Percentiles rank a stretch among this genome's conserved stretches.
Evolutionary conservation across 768 basidiomycete species (phyloP).

Genomic region (Serpula lacrymans): DNA sequence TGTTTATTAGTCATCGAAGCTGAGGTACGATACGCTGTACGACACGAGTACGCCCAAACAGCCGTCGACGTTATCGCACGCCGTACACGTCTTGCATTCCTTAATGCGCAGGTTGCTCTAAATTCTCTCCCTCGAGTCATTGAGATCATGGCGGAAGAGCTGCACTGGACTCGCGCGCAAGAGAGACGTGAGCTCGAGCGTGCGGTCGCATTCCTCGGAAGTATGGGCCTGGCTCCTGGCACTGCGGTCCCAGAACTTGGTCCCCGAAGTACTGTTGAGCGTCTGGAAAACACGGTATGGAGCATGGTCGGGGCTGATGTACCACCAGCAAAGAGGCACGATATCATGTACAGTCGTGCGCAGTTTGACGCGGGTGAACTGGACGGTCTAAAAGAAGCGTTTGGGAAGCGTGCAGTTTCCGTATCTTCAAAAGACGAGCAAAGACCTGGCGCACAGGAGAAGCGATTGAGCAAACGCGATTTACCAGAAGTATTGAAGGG

Average conservation of each 20-base stretch:
- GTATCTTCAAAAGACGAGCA: not conserved
- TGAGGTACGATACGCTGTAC: slow-evolving; percentile 85
- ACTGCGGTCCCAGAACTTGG: slow-evolving; percentile 22
- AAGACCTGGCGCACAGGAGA: slow-evolving; percentile 10
- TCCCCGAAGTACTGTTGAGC: not conserved
- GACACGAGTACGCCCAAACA: slow-evolving; percentile 90
- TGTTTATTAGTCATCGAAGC: slow-evolving; percentile 72
- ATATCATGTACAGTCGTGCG: slow-evolving; percentile 41
- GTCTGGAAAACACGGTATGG: slow-evolving; percentile 8
- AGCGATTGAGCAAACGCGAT: slow-evolving; percentile 37
- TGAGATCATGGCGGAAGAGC: slow-evolving; percentile 86
- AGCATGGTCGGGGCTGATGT: slow-evolving; percentile 7
- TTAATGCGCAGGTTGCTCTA: slow-evolving; percentile 84
- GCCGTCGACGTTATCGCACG: slow-evolving; percentile 91
- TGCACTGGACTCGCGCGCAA: slow-evolving; percentile 67
- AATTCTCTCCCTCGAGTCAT: slow-evolving; percentile 83
- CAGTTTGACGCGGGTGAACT: slow-evolving; percentile 53
- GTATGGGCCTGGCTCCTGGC: slow-evolving; percentile 80
- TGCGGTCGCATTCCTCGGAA: slow-evolving; percentile 66
- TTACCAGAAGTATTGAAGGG: slow-evolving; percentile 42
- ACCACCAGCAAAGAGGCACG: slow-evolving; percentile 7
- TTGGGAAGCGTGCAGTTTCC: slow-evolving; percentile 15
- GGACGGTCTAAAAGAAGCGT: slow-evolving; percentile 38
- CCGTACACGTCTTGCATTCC: slow-evolving; percentile 89
- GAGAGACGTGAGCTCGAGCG: slow-evolving; percentile 55